Conservation (phyloP, 805 yeast genomes). For the Candida montana region DNA sequence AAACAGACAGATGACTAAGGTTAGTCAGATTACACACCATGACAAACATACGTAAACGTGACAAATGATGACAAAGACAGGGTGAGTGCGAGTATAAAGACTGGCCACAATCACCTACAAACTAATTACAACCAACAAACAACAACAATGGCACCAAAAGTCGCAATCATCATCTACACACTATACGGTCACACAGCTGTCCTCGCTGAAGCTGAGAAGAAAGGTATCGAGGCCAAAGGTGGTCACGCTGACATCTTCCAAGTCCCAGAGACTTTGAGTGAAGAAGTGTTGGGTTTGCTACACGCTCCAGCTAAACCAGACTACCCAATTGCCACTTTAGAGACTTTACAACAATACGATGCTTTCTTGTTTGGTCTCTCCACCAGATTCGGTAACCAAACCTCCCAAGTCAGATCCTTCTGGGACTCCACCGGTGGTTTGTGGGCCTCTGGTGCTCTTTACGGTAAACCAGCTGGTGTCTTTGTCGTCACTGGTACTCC, state of each 20-base stretch:
- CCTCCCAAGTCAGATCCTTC: conserved; percentile 69
- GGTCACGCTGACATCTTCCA: conserved; percentile 67
- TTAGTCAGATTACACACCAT: not conserved
- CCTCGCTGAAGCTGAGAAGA: conserved; percentile 61
- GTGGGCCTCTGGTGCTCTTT: conserved; percentile 65
- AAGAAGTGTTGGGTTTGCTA: conserved; percentile 51
- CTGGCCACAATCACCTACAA: not conserved
- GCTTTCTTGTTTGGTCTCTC: conserved; percentile 84
- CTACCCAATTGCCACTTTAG: conserved; percentile 52
- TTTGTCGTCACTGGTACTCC: conserved; percentile 67
- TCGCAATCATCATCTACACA: conserved; percentile 66
- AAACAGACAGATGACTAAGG: not conserved
- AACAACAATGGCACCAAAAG: conserved; percentile 28
- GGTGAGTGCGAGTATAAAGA: not conserved
- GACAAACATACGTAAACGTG: not conserved
- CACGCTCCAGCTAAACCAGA: conserved; percentile 58
- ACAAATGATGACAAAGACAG: not conserved
- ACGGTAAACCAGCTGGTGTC: conserved; percentile 70
- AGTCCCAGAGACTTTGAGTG: conserved; percentile 71
- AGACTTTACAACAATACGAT: conserved; percentile 59
- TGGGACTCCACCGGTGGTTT: conserved; percentile 73
- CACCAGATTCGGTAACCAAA: conserved; percentile 76
- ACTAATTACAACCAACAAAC: not conserved
- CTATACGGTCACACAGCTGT: conserved; percentile 70
- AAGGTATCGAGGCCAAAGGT: conserved; percentile 66